Evolutionary conservation across 2,329 filamentous ascomycete species (phyloP), one percentile per base, ranked within the genome.

Genomic region (Arthrobotrys conoides): DNA sequence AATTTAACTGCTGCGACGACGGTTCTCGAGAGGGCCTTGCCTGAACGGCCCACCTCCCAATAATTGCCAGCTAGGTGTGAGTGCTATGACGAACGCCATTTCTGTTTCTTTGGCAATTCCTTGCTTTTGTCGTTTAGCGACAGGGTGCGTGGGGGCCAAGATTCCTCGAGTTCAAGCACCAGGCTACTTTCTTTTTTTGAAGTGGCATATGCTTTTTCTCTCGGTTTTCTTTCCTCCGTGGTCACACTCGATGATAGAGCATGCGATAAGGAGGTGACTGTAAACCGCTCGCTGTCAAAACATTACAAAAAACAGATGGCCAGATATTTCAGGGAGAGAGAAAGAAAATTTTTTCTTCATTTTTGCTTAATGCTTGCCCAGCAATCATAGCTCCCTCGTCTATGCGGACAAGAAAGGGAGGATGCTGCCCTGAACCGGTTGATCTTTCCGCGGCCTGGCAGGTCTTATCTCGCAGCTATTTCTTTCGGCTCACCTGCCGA

Each of bases 261-360:
- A 78, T 78, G 55, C 75, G 75, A 78, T 78, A 78, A 78, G 75
- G 75, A 68, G 75, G 63, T 78, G 75, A 78, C 63, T 72, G 69
- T 71, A 51, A 59, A 38, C 30, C 38, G 67, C 44, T 36, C 51
- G 65, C 55, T 72, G 68, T 78, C 68, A 18, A 68, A 67, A 65
- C 72, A 65, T 59, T 57, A 51, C 5, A 20, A 59, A 38, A 20
- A 41, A 22, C n/a, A 20, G 41, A 30, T 36, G 41, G 48, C 61
- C 46, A 78, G 55, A 61, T 63, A 78, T 72, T 46, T 46, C 20
- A 57, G 18, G 44, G 36, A n/a, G n/a, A n/a, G n/a, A n/a, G n/a
- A n/a, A n/a, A n/a, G n/a, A 76, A 76, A 70, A 64, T 65, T 65
- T 72, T 57, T 61, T 69, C 53, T 51, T 48, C 36, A 36, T 5